Evolutionary conservation across 192 early-diverging fungal species (phyloP).

Genomic region (Coemansia sp.): DNA sequence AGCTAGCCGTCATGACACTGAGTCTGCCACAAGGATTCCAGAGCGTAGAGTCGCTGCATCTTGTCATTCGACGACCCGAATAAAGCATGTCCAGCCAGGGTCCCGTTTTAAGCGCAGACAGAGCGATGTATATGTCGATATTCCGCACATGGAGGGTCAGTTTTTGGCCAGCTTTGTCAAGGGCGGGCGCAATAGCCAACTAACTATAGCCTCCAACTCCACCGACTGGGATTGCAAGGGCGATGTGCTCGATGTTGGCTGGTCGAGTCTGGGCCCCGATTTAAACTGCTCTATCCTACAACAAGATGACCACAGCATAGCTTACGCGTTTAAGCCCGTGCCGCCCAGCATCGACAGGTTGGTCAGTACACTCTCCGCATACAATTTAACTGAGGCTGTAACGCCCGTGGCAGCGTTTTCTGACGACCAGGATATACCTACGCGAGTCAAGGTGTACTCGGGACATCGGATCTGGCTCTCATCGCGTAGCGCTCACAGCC

Average conservation of each 20-base stretch:
- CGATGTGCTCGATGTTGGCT: not conserved
- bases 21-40: not conserved
- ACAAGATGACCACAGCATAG: not conserved
- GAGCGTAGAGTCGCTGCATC: not conserved
- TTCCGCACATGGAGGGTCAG: slow-evolving; percentile 6
- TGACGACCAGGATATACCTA: slow-evolving; percentile 13
- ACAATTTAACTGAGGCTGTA: slow-evolving; percentile 15
- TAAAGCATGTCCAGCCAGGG: not conserved
- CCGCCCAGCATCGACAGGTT: slow-evolving; percentile 13
- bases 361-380: not conserved
- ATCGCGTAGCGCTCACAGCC: not conserved
- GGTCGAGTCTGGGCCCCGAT: not conserved
- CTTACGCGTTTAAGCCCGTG: not conserved
- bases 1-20: not conserved
- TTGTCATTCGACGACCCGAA: not conserved
- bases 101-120: not conserved
- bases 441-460: slow-evolving; percentile 12
- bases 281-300: not conserved
- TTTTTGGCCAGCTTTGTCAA: not conserved
- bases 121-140: slow-evolving; percentile 15
- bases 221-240: not conserved
- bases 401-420: slow-evolving; percentile 26
- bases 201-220: not conserved
- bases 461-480: slow-evolving; percentile 5
- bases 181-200: not conserved